Percentiles rank a stretch among this genome's conserved stretches.
These are phyloP conservation scores for Ettlia oleoabundans DNA, from an alignment of 139 green algal genomes.

Conservation along the genomic window DNA sequence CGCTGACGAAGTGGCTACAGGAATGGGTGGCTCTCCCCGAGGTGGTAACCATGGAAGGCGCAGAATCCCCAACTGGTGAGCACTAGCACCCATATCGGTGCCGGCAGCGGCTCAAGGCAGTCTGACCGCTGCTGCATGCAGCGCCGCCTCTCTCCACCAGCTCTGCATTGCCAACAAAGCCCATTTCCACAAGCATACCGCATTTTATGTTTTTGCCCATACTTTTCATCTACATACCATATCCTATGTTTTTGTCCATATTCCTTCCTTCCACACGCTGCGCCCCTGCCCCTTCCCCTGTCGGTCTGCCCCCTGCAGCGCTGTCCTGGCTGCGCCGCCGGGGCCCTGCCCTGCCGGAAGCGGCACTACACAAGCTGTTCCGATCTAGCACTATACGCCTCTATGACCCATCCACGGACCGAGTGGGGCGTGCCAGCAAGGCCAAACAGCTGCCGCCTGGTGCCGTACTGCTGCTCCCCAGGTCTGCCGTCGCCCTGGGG, in stretches of 20 bases:
- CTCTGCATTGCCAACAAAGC: no score
- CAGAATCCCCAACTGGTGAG: slow-evolving; percentile 20
- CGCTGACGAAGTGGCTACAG: slow-evolving; percentile 31
- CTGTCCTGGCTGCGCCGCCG: slow-evolving; percentile 61
- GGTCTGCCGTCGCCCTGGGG: background rate
- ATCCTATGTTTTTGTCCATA: no score
- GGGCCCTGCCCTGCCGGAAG: slow-evolving; percentile 41
- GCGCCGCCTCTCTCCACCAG: no score
- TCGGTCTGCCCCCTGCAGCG: no score
- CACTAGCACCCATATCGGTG: background rate
- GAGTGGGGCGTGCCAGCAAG: slow-evolving; percentile 8
- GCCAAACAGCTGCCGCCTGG: slow-evolving; percentile 21
- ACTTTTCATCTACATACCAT: no score
- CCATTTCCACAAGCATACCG: no score
- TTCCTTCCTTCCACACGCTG: no score
- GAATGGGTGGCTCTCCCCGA: background rate
- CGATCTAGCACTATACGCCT: slow-evolving; percentile 36
- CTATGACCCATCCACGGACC: slow-evolving; percentile 1
- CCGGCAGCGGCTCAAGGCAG: no score
- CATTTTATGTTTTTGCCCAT: no score
- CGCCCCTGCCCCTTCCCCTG: no score
- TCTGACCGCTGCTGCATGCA: background rate
- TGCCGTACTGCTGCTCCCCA: slow-evolving; percentile 35
- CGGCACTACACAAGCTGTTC: slow-evolving; percentile 46
- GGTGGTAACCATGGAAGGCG: background rate